phyloP scores from a whole-genome alignment of 2,329 filamentous ascomycete genomes.

The Fusarium sp. region DNA sequence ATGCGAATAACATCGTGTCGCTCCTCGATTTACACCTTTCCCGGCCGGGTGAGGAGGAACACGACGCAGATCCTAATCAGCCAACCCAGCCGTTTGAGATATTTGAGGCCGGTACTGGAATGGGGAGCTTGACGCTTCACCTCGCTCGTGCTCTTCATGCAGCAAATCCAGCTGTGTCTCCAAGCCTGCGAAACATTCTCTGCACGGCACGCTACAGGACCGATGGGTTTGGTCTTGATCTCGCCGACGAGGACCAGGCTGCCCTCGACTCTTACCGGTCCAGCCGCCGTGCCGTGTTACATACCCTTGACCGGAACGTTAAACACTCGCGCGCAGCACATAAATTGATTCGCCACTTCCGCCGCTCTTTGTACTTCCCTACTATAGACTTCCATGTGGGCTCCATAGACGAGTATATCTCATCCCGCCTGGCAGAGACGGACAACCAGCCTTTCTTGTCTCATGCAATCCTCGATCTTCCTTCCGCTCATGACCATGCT shows the following conservation, averaged over 20 bases:
- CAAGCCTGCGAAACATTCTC: conserved; percentile 50
- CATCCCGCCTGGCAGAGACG: conserved; percentile 56
- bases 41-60: conserved; percentile 48
- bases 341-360: conserved; percentile 72
- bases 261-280: conserved; percentile 56
- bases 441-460: conserved; percentile 69
- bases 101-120: conserved; percentile 86
- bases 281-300: conserved; percentile 74
- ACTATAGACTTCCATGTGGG: conserved; percentile 80
- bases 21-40: conserved; percentile 77
- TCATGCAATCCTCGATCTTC: conserved; percentile 78
- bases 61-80: conserved; percentile 42
- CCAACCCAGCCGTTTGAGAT: conserved; percentile 69
- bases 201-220: conserved; percentile 39
- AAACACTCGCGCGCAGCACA: conserved; percentile 72
- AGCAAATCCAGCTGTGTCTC: conserved; percentile 66
- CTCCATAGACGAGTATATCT: conserved; percentile 71
- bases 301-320: conserved; percentile 74
- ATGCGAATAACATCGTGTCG: conserved; percentile 78
- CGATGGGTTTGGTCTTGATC: conserved; percentile 36
- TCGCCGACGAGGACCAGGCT: conserved; percentile 43
- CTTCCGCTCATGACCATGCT: conserved; percentile 63
- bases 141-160: conserved; percentile 80
- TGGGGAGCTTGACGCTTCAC: conserved; percentile 80
- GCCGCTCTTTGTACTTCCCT: conserved; percentile 73